Evolutionary conservation across 2,329 filamentous ascomycete genomes (phyloP), one percentile per base, ranked within the genome.

Genomic region (Pseudonectria buxi): DNA sequence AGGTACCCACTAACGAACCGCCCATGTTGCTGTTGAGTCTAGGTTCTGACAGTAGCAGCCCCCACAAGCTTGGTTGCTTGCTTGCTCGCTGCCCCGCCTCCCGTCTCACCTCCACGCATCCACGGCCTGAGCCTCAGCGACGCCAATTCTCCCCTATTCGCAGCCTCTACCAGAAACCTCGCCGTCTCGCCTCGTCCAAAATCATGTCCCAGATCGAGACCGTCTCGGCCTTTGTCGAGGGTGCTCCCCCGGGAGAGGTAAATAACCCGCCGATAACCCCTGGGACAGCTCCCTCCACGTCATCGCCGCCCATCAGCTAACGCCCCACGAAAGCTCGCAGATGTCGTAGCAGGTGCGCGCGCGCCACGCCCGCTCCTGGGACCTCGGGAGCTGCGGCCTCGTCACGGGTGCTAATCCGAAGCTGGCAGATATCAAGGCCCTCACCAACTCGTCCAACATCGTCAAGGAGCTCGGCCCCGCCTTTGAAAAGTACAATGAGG

Each of bases 241-340:
- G 87, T 57, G 88, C 92, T 54, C 92, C 92, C 31, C 92, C 92
- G 14, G 92, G 92, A 71, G 92, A 98, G 83, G 90, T 95, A 77
- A 53, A 67, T 61, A 46, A 46, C 43, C 44, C 36, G 26, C 15
- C 36, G 28, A 31, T 30, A 28, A 28, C 32, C 32, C 31, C 33
- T 35, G 26, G 18, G 9, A 28, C 14, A 39, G 28, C 15, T 13
- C 34, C 26, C 36, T 43, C 36, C 37, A 36, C 40, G 40, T 47
- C 46, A 43, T 35, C 38, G 37, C 33, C 22, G 24, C n/a, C 36
- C 43, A 41, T 53, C 40, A 50, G 53, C 58, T 62, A 57, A 62
- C 45, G 29, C 33, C 30, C 31, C 12, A 38, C 28, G 34, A 32
- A 43, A 94, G 87, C 82, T 95, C 50, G 74, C 78, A 63, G 88